These are phyloP conservation scores for Cryptosporidium meleagridis DNA, from an alignment of 169 alveolate genomes.

Conservation along the genomic window DNA sequence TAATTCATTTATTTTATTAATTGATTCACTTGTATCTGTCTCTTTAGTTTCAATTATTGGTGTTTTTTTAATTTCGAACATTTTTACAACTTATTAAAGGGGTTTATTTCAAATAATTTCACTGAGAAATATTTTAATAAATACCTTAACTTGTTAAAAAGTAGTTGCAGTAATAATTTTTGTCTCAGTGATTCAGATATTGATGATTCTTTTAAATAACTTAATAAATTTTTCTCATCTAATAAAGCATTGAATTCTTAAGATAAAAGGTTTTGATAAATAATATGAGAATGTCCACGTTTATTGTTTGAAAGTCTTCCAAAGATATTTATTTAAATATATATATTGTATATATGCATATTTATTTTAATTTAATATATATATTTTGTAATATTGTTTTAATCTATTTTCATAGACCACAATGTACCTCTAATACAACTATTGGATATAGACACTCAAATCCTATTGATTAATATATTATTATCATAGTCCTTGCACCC, in stretches of 20 bases:
- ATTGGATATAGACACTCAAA: constrained; percentile 4
- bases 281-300: not conserved
- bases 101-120: not conserved
- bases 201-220: not conserved
- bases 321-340: not conserved
- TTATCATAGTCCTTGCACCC: constrained; percentile 44
- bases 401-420: constrained; percentile 33
- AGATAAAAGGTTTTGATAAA: not conserved
- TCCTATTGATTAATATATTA: not conserved
- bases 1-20: constrained; percentile 9
- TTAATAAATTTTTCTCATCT: constrained; percentile 8
- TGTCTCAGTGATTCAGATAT: not conserved
- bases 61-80: constrained; percentile 33
- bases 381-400: not conserved
- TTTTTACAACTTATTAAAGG: not conserved
- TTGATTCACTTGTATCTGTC: constrained; percentile 1
- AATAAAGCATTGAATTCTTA: not conserved
- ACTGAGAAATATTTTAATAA: not conserved
- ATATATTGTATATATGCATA: not conserved
- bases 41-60: not conserved
- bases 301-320: not conserved
- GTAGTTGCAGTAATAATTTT: not conserved
- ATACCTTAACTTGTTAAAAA: constrained; percentile 2
- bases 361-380: not conserved
- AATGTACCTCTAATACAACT: constrained; percentile 69